phyloP scores from a whole-genome alignment of 1,284 basidiomycete species.

The Cronartium quercuum region DNA sequence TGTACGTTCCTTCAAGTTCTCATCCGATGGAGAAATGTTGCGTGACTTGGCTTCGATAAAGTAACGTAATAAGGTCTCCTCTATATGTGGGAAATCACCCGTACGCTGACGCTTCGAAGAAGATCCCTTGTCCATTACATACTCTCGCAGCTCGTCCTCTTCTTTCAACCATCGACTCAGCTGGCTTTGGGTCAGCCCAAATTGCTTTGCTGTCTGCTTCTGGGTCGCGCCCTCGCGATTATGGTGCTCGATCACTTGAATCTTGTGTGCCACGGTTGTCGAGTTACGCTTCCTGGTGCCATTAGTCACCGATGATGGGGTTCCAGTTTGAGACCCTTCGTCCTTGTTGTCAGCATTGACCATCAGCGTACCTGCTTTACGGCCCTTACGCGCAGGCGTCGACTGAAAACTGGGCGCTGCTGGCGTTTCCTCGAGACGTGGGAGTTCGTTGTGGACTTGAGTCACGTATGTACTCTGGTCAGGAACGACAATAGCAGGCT shows the following conservation, averaged over 20 bases:
- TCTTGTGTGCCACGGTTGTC: constrained; percentile 33
- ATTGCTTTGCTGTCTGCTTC: constrained; percentile 18
- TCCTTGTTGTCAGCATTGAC: not conserved
- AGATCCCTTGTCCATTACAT: constrained; percentile 30
- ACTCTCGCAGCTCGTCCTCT: constrained; percentile 25
- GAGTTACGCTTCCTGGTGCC: constrained; percentile 22
- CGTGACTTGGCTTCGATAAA: constrained; percentile 20
- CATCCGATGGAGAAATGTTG: constrained; percentile 5
- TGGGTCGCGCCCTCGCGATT: constrained; percentile 6
- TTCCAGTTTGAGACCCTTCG: not conserved
- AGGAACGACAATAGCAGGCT: not conserved
- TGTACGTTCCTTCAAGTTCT: constrained; percentile 21
- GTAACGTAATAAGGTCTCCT: constrained; percentile 25
- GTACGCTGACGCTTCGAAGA: constrained; percentile 28
- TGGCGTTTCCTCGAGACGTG: too few relatives aligned
- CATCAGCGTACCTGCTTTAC: not conserved
- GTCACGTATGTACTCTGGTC: too few relatives aligned
- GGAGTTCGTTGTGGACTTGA: too few relatives aligned
- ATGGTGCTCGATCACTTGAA: constrained; percentile 23
- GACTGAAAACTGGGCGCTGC: too few relatives aligned
- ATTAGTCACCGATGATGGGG: not conserved
- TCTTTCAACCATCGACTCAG: constrained; percentile 35
- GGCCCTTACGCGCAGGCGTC: too few relatives aligned
- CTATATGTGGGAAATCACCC: constrained; percentile 23
- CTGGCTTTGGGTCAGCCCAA: constrained; percentile 26